These are phyloP conservation scores for Passalora sequoiae DNA, from an alignment of 2,329 filamentous ascomycete species.

Conservation along the genomic window DNA sequence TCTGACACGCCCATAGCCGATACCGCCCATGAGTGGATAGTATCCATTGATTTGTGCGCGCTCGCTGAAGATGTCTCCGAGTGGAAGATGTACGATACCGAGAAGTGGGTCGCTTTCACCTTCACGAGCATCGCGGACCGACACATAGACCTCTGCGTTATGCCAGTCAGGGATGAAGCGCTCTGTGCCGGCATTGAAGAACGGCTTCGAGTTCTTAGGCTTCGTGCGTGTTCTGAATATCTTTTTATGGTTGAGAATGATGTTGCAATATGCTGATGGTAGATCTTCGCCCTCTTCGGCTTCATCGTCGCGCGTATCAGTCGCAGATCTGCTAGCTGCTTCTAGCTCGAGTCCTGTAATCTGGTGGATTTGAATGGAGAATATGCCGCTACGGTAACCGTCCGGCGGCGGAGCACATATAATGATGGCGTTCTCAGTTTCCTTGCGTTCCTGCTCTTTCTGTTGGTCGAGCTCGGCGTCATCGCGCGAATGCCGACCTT, in stretches of 20 bases:
- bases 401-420: constrained; percentile 61
- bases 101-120: constrained; percentile 65
- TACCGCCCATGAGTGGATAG: constrained; percentile 64
- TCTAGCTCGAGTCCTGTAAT: constrained; percentile 64
- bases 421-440: constrained; percentile 56
- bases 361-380: constrained; percentile 67
- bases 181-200: constrained; percentile 73
- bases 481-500: constrained; percentile 37
- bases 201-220: constrained; percentile 71
- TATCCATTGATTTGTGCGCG: constrained; percentile 60
- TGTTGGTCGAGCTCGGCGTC: constrained; percentile 61
- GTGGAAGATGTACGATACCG: constrained; percentile 64
- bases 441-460: constrained; percentile 60
- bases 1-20: constrained; percentile 65
- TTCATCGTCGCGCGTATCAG: constrained; percentile 47
- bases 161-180: constrained; percentile 65
- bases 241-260: constrained; percentile 68
- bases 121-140: constrained; percentile 62
- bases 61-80: constrained; percentile 57
- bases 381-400: constrained; percentile 59
- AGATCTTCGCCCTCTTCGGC: constrained; percentile 59
- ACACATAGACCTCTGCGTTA: constrained; percentile 61
- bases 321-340: constrained; percentile 49
- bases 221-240: constrained; percentile 68
- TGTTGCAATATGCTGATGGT: constrained; percentile 65